These are phyloP conservation scores for Nemania sp. DNA, from an alignment of 2,329 filamentous ascomycete genomes.

Conservation along the genomic window DNA sequence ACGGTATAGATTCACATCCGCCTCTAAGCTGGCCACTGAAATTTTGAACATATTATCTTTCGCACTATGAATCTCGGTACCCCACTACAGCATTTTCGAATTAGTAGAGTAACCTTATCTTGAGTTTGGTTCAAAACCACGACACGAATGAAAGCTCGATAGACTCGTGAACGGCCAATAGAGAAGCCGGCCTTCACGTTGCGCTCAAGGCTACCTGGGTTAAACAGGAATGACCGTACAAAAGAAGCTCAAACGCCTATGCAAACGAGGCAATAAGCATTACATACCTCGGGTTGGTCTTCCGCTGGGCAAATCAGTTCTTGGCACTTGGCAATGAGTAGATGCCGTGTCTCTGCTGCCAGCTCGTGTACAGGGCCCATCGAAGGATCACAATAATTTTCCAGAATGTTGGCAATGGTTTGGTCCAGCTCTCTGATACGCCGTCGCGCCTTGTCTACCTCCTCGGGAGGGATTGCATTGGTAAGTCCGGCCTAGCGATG, in stretches of 20 bases:
- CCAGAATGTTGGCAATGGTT: slow-evolving; percentile 51
- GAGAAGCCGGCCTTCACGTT: background rate
- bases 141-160: background rate
- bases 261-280: background rate
- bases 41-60: slow-evolving; percentile 62
- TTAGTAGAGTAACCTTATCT: slow-evolving; percentile 11
- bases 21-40: slow-evolving; percentile 53
- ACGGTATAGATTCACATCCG: slow-evolving; percentile 51
- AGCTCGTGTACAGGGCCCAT: slow-evolving; percentile 59
- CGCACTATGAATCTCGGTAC: slow-evolving; percentile 52
- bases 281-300: slow-evolving; percentile 46
- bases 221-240: background rate
- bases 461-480: slow-evolving; percentile 32
- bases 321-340: slow-evolving; percentile 55
- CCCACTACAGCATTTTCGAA: slow-evolving; percentile 42
- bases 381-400: slow-evolving; percentile 54
- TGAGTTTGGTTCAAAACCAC: background rate
- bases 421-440: slow-evolving; percentile 50
- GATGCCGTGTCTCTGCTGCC: slow-evolving; percentile 51
- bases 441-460: slow-evolving; percentile 49
- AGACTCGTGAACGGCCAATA: background rate
- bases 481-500: slow-evolving; percentile 34
- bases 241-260: background rate
- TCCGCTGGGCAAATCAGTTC: slow-evolving; percentile 53
- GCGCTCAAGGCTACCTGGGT: background rate